A percentile compares a stretch with the other conserved stretches of the same genome.
Conservation (phyloP, 352 stramenopile genomes). For the Phytophthora quininea region DNA sequence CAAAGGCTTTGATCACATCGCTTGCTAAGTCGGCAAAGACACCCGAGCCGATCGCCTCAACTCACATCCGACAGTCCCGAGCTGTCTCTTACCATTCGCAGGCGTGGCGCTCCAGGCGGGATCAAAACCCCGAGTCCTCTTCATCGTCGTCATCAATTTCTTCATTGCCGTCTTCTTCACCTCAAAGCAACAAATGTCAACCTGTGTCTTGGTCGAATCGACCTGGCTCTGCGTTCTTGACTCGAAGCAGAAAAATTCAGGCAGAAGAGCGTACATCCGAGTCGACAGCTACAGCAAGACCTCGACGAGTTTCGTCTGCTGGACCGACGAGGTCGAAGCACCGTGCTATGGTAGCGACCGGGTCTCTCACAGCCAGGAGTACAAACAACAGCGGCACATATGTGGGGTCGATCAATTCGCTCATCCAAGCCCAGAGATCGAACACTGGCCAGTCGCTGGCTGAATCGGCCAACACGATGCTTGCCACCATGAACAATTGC, state of each 20-base stretch:
- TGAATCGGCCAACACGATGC: conserved; percentile 51
- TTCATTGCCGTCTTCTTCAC: conserved; percentile 18
- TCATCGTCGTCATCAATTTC: conserved; percentile 27
- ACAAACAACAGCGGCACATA: conserved; percentile 30
- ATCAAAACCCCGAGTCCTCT: conserved; percentile 22
- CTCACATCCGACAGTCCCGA: background rate
- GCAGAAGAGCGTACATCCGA: background rate
- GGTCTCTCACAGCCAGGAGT: conserved; percentile 21
- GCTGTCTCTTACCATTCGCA: conserved; percentile 14
- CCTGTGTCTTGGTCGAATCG: conserved; percentile 20
- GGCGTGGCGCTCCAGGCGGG: conserved; percentile 20
- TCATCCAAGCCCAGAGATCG: conserved; percentile 64
- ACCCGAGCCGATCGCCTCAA: background rate
- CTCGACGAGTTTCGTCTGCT: conserved; percentile 29
- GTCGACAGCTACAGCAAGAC: background rate
- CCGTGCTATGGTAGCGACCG: conserved; percentile 5
- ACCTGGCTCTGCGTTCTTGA: conserved; percentile 24
- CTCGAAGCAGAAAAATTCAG: conserved; percentile 16
- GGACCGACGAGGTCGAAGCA: conserved; percentile 17
- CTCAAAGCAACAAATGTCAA: conserved; percentile 10
- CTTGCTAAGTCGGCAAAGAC: conserved; percentile 22
- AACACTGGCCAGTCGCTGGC: conserved; percentile 56
- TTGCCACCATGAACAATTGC: conserved; percentile 40
- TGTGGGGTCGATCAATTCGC: conserved; percentile 67
- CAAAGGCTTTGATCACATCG: conserved; percentile 49